Conservation (phyloP, 768 basidiomycete species). For the Lentinus brumalis region DNA sequence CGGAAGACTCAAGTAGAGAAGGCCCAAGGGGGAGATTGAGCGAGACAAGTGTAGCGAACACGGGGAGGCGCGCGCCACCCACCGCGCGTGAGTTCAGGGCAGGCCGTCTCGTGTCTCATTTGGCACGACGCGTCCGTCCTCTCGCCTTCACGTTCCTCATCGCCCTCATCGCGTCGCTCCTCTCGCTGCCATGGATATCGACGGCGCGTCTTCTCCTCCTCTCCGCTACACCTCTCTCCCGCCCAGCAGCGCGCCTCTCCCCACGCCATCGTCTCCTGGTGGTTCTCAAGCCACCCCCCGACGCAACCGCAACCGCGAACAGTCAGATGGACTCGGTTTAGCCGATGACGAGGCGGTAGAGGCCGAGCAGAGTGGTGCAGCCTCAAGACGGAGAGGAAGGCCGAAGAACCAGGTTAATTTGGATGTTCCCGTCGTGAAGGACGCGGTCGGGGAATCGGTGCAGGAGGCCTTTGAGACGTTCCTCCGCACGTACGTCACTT, state of each 20-base stretch:
- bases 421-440: conserved; percentile 86
- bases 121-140: conserved; percentile 25
- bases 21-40: not conserved
- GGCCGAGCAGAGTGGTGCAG: conserved; percentile 35
- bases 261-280: conserved; percentile 39
- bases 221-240: conserved; percentile 54
- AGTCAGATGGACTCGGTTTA: conserved; percentile 36
- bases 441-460: conserved; percentile 95
- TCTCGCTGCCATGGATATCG: conserved; percentile 51
- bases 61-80: conserved; percentile 2
- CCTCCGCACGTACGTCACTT: conserved; percentile 72
- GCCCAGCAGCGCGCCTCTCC: conserved; percentile 49
- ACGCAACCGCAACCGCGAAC: conserved; percentile 28
- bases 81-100: conserved; percentile 40
- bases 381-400: conserved; percentile 41
- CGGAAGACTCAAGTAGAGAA: not conserved
- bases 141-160: conserved; percentile 25
- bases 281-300: conserved; percentile 26
- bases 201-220: conserved; percentile 55
- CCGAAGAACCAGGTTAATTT: conserved; percentile 49
- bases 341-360: conserved; percentile 48
- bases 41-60: not conserved
- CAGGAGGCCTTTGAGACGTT: conserved; percentile 91
- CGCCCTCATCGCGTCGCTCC: conserved; percentile 3
- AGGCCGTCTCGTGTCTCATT: conserved; percentile 45